Evolutionary conservation across 148 eudicot genomes (phyloP).

Genomic region (Arbutus unedo): DNA sequence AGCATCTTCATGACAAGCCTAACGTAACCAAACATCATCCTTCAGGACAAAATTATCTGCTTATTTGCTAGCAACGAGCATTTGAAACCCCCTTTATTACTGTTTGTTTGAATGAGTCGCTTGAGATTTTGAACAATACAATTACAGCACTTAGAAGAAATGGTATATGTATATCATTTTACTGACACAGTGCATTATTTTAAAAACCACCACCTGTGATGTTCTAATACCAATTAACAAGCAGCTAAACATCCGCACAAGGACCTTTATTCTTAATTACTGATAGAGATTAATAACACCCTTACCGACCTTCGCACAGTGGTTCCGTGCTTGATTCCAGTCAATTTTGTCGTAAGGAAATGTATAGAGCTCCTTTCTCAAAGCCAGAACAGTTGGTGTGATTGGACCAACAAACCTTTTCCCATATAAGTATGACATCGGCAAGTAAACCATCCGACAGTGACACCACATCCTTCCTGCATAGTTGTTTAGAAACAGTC

Average conservation of each 20-base stretch:
- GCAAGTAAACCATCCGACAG: conserved; percentile 98
- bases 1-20: background rate
- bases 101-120: background rate
- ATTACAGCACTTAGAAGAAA: background rate
- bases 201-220: background rate
- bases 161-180: background rate
- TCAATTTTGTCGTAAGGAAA: conserved; percentile 85
- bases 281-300: background rate
- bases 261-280: background rate
- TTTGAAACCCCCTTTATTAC: background rate
- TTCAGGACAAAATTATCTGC: background rate
- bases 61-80: background rate
- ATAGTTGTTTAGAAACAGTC: background rate
- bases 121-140: background rate
- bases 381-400: conserved; percentile 77
- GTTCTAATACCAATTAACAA: background rate
- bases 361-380: conserved; percentile 76
- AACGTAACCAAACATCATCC: background rate
- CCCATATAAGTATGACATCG: conserved; percentile 96
- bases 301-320: conserved; percentile 84
- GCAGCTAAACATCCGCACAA: background rate
- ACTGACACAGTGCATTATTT: background rate
- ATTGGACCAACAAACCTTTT: conserved; percentile 97
- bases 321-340: conserved; percentile 84
- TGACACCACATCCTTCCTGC: conserved; percentile 99